A percentile compares a stretch with the other conserved stretches of the same genome.
Conservation (phyloP, 352 stramenopile genomes). For the Phytophthora pistaciae region DNA sequence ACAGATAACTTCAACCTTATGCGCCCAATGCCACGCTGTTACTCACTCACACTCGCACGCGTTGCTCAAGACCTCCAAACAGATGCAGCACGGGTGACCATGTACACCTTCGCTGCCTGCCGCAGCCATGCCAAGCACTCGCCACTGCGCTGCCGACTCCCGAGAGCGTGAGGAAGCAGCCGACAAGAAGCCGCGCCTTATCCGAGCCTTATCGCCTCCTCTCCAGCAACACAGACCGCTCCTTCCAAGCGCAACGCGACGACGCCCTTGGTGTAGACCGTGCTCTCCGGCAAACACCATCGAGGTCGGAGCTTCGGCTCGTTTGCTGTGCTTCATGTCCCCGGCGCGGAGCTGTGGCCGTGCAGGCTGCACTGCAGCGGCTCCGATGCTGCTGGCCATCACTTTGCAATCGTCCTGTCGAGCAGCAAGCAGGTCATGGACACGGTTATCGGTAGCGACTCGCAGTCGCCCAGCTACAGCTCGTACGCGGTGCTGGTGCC, state of each 20-base stretch:
- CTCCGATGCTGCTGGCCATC: not conserved
- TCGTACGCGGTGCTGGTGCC: conserved; percentile 30
- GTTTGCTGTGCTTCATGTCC: conserved; percentile 16
- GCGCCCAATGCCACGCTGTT: not conserved
- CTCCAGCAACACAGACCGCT: not conserved
- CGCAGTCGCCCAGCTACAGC: conserved; percentile 16
- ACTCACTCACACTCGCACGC: not conserved
- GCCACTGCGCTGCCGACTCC: not conserved
- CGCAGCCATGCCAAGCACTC: not conserved
- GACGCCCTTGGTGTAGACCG: conserved; percentile 14
- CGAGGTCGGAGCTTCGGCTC: conserved; percentile 19
- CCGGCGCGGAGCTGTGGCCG: too few relatives aligned
- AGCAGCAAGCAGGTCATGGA: conserved; percentile 1
- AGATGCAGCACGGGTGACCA: not conserved
- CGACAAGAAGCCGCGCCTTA: conserved; percentile 12
- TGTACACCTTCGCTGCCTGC: too few relatives aligned
- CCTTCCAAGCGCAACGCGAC: conserved; percentile 14
- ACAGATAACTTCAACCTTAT: conserved; percentile 16
- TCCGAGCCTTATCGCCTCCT: conserved; percentile 1
- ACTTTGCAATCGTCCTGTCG: not conserved
- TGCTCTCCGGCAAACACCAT: not conserved
- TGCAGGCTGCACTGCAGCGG: too few relatives aligned
- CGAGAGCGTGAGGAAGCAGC: conserved; percentile 13
- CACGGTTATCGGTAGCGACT: not conserved
- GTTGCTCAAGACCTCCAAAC: not conserved